Percentiles rank a stretch among this genome's conserved stretches.
Conservation (phyloP, 2,329 filamentous ascomycete genomes). For the Ciborinia camelliae region DNA sequence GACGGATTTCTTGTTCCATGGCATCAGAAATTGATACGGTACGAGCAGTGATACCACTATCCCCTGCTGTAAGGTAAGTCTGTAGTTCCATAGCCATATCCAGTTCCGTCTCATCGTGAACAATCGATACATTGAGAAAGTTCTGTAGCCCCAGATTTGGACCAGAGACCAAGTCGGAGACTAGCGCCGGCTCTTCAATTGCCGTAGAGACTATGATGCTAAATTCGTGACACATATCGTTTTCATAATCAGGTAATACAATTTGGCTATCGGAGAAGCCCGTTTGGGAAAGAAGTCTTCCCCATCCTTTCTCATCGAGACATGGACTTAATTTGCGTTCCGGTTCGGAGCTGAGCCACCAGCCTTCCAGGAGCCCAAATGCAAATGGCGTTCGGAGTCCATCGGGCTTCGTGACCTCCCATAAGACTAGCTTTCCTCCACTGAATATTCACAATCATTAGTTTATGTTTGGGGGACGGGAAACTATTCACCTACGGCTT, state of each 20-base stretch:
- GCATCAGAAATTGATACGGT: background rate
- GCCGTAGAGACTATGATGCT: constrained; percentile 1
- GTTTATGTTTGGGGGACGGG: background rate
- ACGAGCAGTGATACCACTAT: background rate
- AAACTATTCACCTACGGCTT: constrained; percentile 24
- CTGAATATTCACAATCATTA: constrained; percentile 26
- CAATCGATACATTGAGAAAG: background rate
- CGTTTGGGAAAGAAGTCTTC: background rate
- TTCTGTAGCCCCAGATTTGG: background rate
- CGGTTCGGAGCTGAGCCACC: constrained; percentile 33
- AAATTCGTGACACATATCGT: background rate
- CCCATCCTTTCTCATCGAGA: background rate
- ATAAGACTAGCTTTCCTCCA: constrained; percentile 33
- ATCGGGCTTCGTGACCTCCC: constrained; percentile 29
- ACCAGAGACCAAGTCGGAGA: background rate
- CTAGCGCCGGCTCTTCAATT: background rate
- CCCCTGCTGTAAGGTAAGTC: background rate
- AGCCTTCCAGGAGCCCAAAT: constrained; percentile 37
- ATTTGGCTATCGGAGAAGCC: background rate
- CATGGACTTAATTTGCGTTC: background rate
- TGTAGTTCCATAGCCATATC: background rate
- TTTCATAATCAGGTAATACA: background rate
- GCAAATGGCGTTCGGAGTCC: constrained; percentile 26
- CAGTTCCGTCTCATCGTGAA: background rate
- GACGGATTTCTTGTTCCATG: background rate